A percentile compares a stretch with the other conserved stretches of the same genome.
These are phyloP conservation scores for Brassica hybrid DNA, from an alignment of 441 rosid genomes.

Conservation along the genomic window DNA sequence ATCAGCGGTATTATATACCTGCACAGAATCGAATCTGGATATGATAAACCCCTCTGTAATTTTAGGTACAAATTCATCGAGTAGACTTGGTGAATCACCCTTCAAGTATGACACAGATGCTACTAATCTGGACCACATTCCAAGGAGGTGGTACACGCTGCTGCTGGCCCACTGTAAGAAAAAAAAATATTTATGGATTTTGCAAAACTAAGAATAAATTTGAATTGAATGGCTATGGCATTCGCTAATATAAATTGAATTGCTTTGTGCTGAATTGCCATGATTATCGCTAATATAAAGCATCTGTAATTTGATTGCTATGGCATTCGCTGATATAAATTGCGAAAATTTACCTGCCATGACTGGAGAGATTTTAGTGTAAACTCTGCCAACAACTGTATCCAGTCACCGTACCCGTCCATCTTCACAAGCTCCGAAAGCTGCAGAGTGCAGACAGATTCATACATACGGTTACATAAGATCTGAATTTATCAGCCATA, in stretches of 20 bases:
- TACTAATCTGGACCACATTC: constrained; percentile 98
- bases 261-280: constrained; percentile 17
- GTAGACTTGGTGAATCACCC: constrained; percentile 98
- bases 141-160: constrained; percentile 96
- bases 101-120: constrained; percentile 91
- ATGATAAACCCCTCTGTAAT: constrained; percentile 95
- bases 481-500: constrained; percentile 18
- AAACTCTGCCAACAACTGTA: constrained; percentile 93
- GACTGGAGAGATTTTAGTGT: constrained; percentile 96
- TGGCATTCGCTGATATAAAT: constrained; percentile 21
- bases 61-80: constrained; percentile 98
- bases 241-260: constrained; percentile 20
- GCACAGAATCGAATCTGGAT: constrained; percentile 94
- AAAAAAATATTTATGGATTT: constrained; percentile 17
- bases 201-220: constrained; percentile 19
- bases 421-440: constrained; percentile 97
- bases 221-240: constrained; percentile 12
- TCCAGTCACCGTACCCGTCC: constrained; percentile 99
- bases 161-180: constrained; percentile 97
- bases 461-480: constrained; percentile 33
- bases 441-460: constrained; percentile 67
- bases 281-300: constrained; percentile 22
- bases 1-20: constrained; percentile 54
- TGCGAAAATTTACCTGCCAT: constrained; percentile 80
- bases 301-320: constrained; percentile 17